Conservation (phyloP, 208 protist genomes). For the Trypanosoma caninum region DNA sequence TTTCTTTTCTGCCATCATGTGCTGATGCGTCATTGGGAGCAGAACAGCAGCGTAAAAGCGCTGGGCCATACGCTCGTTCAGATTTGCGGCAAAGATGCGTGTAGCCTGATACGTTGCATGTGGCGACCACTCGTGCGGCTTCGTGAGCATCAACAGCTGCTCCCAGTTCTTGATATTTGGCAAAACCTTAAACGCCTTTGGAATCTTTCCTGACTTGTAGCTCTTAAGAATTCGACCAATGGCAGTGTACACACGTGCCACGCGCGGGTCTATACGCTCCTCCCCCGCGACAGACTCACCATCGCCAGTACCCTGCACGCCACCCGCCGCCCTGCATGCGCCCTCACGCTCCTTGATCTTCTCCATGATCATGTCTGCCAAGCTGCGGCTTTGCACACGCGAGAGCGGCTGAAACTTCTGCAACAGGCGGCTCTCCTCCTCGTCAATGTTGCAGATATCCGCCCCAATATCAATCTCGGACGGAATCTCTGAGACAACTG, state of each 20-base stretch:
- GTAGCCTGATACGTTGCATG: conserved; percentile 95
- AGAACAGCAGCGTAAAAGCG: conserved; percentile 98
- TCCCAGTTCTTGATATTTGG: conserved; percentile 97
- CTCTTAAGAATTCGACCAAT: conserved; percentile 93
- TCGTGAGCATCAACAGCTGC: conserved; percentile 96
- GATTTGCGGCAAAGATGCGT: conserved; percentile 96
- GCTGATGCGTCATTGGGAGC: conserved; percentile 92
- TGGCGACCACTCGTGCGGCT: conserved; percentile 95
- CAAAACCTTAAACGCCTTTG: conserved; percentile 99
- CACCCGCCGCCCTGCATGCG: conserved; percentile 15
- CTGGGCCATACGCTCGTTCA: conserved; percentile 97
- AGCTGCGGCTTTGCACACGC: conserved; percentile 80
- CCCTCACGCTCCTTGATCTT: conserved; percentile 88
- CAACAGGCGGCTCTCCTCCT: conserved; percentile 85
- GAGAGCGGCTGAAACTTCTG: conserved; percentile 86
- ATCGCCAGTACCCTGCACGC: not conserved
- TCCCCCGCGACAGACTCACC: conserved; percentile 13
- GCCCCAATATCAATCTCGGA: conserved; percentile 57
- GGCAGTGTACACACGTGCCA: conserved; percentile 89
- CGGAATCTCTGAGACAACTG: conserved; percentile 72
- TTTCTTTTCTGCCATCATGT: conserved; percentile 74
- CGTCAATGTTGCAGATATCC: conserved; percentile 84
- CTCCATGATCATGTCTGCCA: conserved; percentile 91
- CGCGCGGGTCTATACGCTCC: conserved; percentile 70
- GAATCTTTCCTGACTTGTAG: conserved; percentile 98